These are phyloP conservation scores for Crithidia expoeki DNA, from an alignment of 208 protist species.

Conservation along the genomic window DNA sequence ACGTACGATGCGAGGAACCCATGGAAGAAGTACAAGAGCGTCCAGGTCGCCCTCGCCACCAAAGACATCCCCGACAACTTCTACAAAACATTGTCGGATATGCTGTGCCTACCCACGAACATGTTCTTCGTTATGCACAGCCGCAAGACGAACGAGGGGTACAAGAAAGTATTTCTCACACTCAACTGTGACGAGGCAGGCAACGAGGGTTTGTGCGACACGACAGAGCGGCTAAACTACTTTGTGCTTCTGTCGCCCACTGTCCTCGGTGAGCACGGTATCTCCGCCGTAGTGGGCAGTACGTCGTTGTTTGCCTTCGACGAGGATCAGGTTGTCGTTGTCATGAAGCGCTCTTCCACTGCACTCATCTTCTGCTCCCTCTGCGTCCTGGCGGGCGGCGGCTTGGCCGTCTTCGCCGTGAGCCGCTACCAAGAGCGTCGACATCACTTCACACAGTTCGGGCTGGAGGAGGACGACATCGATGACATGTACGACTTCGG, in stretches of 20 bases:
- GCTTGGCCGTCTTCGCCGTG: constrained; percentile 53
- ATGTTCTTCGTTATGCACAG: constrained; percentile 45
- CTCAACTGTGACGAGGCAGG: constrained; percentile 55
- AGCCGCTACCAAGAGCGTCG: constrained; percentile 74
- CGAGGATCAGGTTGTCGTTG: constrained; percentile 11
- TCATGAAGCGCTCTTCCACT: not conserved
- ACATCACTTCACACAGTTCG: constrained; percentile 81
- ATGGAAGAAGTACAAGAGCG: constrained; percentile 53
- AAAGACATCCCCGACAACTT: constrained; percentile 32
- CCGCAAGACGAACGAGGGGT: constrained; percentile 31
- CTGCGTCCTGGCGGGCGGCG: constrained; percentile 22
- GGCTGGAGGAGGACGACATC: constrained; percentile 69
- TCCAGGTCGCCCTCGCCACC: constrained; percentile 41
- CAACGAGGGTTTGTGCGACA: constrained; percentile 41
- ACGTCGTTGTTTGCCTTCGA: constrained; percentile 30
- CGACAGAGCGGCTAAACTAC: constrained; percentile 68
- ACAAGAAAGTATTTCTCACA: constrained; percentile 54
- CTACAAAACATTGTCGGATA: constrained; percentile 29
- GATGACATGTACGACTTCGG: constrained; percentile 80
- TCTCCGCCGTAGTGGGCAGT: constrained; percentile 30
- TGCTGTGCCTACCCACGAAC: constrained; percentile 58
- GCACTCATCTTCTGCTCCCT: constrained; percentile 12
- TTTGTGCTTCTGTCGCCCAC: constrained; percentile 19
- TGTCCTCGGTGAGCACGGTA: constrained; percentile 8
- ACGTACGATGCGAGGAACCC: constrained; percentile 22